These are phyloP conservation scores for Penicillium sp. DNA, from an alignment of 2,329 filamentous ascomycete genomes.

Conservation along the genomic window DNA sequence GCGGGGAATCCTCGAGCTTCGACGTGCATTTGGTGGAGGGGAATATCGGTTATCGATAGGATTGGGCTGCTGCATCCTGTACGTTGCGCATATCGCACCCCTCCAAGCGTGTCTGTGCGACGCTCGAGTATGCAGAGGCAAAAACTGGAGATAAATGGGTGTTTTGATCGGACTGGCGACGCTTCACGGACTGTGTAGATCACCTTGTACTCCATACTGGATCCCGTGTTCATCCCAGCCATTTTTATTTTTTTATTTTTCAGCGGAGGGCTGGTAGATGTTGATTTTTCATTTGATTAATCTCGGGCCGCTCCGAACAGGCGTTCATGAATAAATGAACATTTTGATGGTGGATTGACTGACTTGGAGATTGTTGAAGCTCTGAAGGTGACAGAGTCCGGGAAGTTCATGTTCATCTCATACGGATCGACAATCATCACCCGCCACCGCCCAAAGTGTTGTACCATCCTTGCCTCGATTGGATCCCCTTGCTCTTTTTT, in stretches of 20 bases:
- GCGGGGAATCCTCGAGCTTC: no score
- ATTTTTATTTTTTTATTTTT: conserved; percentile 7
- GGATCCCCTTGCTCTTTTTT: conserved; percentile 9
- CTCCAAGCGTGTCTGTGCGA: conserved; percentile 11
- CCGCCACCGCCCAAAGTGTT: conserved; percentile 19
- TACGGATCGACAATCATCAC: no score
- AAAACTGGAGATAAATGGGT: conserved; percentile 1
- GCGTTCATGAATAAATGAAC: conserved; percentile 3
- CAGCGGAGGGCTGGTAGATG: not conserved
- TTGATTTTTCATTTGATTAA: no score
- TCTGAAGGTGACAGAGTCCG: no score
- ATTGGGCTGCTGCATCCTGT: conserved; percentile 11
- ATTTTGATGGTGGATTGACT: no score
- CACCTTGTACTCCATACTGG: not conserved
- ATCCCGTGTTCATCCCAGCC: conserved; percentile 16
- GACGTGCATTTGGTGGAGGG: conserved; percentile 22
- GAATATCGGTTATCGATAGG: conserved; percentile 31
- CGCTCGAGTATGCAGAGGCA: conserved; percentile 6
- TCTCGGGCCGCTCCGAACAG: conserved; percentile 6
- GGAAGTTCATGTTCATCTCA: no score
- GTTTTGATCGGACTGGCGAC: not conserved
- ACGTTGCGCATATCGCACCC: conserved; percentile 7
- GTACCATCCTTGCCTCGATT: conserved; percentile 19
- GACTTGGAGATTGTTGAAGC: not conserved
- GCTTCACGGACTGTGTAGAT: not conserved